Evolutionary conservation across 257 asterid genomes (phyloP).

Genomic region (Jasminum sambac): DNA sequence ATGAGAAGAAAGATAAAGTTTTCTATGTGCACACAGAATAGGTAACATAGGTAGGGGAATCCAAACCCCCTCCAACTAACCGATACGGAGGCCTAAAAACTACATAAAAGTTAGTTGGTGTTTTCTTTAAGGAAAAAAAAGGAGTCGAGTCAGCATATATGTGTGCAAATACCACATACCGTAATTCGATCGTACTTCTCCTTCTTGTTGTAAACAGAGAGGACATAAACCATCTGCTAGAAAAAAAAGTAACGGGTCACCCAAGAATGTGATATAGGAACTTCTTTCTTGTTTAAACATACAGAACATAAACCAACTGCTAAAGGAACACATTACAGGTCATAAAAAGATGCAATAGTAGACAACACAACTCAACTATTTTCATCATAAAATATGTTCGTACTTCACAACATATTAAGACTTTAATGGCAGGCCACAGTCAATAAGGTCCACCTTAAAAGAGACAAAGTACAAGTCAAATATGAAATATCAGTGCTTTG

Average conservation of each 20-base stretch:
- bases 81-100: too few species aligned
- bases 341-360: slow-evolving; percentile 3
- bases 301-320: too few species aligned
- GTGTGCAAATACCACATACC: slow-evolving; percentile 40
- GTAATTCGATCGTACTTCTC: slow-evolving; percentile 69
- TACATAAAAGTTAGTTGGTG: too few species aligned
- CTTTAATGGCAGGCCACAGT: slow-evolving; percentile 19
- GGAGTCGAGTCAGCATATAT: slow-evolving; percentile 6
- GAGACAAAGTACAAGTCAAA: slow-evolving; percentile 1
- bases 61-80: too few species aligned
- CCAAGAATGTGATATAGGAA: slow-evolving; percentile 3
- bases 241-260: slow-evolving; percentile 25
- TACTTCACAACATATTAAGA: slow-evolving; percentile 16
- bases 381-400: slow-evolving; percentile 13
- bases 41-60: too few species aligned
- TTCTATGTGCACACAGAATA: slow-evolving; percentile 18
- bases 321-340: too few species aligned
- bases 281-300: too few species aligned
- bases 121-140: too few species aligned
- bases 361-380: slow-evolving; percentile 16
- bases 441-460: slow-evolving; percentile 1
- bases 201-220: slow-evolving; percentile 72
- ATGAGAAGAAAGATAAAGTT: slow-evolving; percentile 15
- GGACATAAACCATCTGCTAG: slow-evolving; percentile 75
- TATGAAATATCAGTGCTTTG: slow-evolving; percentile 12